phyloP scores from a whole-genome alignment of 1,139 yeast genomes.

The Hemisphaericaspora xylanilytica region DNA sequence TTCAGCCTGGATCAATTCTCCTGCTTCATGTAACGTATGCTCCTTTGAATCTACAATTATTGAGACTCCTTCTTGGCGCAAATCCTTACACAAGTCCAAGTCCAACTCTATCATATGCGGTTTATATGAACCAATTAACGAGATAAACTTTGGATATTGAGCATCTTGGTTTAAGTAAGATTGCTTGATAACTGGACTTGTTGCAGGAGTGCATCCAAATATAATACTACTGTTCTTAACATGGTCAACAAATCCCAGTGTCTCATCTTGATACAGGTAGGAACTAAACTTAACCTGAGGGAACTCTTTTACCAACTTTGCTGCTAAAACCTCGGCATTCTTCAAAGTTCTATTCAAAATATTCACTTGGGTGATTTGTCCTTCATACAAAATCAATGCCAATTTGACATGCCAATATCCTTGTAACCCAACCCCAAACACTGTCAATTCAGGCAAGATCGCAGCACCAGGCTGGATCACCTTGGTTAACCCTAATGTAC shows the following conservation, averaged over 20 bases:
- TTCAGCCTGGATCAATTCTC: conserved; percentile 53
- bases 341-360: conserved; percentile 46
- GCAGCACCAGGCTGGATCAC: conserved; percentile 21
- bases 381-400: conserved; percentile 41
- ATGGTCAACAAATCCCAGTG: conserved; percentile 16
- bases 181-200: conserved; percentile 43
- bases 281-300: conserved; percentile 21
- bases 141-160: conserved; percentile 40
- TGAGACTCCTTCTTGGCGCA: conserved; percentile 21
- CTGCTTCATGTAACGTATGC: conserved; percentile 60
- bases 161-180: conserved; percentile 32
- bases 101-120: conserved; percentile 70
- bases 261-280: conserved; percentile 19
- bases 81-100: conserved; percentile 30
- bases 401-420: conserved; percentile 63
- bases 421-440: conserved; percentile 67
- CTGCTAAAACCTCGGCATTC: conserved; percentile 37
- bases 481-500: conserved; percentile 46
- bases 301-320: conserved; percentile 25
- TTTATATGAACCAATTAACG: conserved; percentile 66
- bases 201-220: conserved; percentile 61
- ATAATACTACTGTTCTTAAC: conserved; percentile 39
- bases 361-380: conserved; percentile 34
- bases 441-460: conserved; percentile 32
- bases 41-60: conserved; percentile 60